These are phyloP conservation scores for Raffaelea deltoideospora DNA, from an alignment of 2,329 filamentous ascomycete species.

Conservation along the genomic window DNA sequence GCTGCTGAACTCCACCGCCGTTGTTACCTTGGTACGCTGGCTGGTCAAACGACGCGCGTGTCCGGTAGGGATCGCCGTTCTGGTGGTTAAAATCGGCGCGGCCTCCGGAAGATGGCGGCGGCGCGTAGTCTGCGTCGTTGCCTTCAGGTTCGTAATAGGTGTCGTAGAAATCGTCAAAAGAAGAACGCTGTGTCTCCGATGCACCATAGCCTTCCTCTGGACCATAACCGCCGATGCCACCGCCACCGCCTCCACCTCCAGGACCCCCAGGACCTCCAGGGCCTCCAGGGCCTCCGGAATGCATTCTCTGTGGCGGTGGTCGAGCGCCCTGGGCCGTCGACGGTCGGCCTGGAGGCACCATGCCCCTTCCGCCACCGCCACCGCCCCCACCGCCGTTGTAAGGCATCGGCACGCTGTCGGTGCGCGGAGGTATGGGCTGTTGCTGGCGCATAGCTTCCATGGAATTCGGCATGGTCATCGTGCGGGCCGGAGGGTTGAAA, in stretches of 20 bases:
- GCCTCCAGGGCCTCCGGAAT: constrained; percentile 13
- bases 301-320: constrained; percentile 36
- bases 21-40: constrained; percentile 19
- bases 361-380: constrained; percentile 14
- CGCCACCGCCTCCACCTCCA: constrained; percentile 1
- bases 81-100: constrained; percentile 7
- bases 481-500: constrained; percentile 38
- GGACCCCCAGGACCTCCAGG: not conserved
- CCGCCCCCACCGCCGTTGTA: constrained; percentile 26
- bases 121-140: constrained; percentile 17
- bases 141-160: constrained; percentile 30
- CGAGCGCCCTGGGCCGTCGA: constrained; percentile 38
- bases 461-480: constrained; percentile 43
- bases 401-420: constrained; percentile 30
- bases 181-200: constrained; percentile 15
- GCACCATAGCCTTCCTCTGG: constrained; percentile 18
- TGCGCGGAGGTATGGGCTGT: constrained; percentile 16
- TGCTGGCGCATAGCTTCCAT: constrained; percentile 26
- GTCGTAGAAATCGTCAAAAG: constrained; percentile 38
- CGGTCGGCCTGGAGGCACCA: constrained; percentile 28
- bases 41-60: constrained; percentile 30
- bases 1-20: constrained; percentile 15
- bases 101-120: constrained; percentile 1
- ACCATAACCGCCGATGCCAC: constrained; percentile 10
- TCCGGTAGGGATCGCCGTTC: not conserved